Base-by-base conservation (phyloP, 1,139 yeast genomes). In the Trichomonascaceae sp. region DNA sequence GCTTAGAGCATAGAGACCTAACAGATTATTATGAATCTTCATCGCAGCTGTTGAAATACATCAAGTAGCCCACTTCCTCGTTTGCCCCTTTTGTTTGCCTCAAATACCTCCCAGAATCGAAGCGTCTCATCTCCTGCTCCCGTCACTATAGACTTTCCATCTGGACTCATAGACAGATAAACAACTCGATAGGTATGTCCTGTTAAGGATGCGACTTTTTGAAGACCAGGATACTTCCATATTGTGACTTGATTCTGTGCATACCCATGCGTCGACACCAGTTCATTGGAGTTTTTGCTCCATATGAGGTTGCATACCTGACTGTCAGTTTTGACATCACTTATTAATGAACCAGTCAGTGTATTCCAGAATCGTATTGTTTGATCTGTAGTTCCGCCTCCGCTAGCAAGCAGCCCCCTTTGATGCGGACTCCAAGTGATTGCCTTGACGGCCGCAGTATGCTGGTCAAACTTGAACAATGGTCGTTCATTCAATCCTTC, bases 51-150 rank as follows among this genome's bases (percentile, higher is more conserved):
- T 78, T 82, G 85, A 63, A 87, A 86, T 2, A 95, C 89, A 70
- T 87, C 93, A 52, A 87, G 71, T 51, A 88, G 72, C 4, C 85
- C 87, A 19, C 89, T 82, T 9, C 82, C 73, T 17, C 43, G 27
- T 13, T 39, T 45, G 57, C 79, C 83, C 46, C 75, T 72, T 65
- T 80, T 83, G 57, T 79, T 82, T 68, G 85, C 88, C 58, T 87
- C 96, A 71, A 88, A 90, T 1, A 89, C 85, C 63, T 87, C 88
- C 98, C 98, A 91, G 65, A 90, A 88, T 62, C 98, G 72, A 56
- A 93, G 73, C 0, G 99, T 93, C 70, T 95, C 99, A 71, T 93
- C 99, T 1, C 99, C 99, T 0, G 99, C 98, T 0, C 99, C 99
- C 0, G 99, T 91, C 2, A 93, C 99, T n/a, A 93, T 86, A 0